Conservation (phyloP, 768 basidiomycete genomes). For the Hygrophoropsis aurantiaca region DNA sequence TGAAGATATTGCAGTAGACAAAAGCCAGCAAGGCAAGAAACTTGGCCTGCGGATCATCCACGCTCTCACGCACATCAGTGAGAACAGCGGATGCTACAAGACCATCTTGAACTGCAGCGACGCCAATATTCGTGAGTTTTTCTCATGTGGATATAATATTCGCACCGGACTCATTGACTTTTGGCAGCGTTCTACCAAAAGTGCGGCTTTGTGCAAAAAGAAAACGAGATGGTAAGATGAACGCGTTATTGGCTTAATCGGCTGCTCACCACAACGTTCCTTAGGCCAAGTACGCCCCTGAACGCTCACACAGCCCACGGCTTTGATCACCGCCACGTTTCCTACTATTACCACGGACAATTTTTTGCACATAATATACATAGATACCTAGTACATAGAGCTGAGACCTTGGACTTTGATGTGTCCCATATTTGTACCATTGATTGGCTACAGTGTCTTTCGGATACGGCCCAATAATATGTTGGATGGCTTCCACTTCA, state of each 20-base stretch:
- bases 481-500: too few species aligned
- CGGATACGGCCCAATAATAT: too few species aligned
- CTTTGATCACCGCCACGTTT: conserved; percentile 8
- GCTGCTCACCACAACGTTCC: conserved; percentile 4
- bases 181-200: conserved; percentile 91
- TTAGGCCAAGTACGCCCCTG: conserved; percentile 62
- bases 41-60: conserved; percentile 87
- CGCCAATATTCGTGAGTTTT: conserved; percentile 81
- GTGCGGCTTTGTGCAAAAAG: conserved; percentile 90
- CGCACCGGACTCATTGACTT: conserved; percentile 1
- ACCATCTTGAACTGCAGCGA: conserved; percentile 95
- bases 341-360: not conserved
- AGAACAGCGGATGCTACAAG: conserved; percentile 86
- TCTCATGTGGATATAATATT: conserved; percentile 1
- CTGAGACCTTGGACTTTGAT: conserved; percentile 9
- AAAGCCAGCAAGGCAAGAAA: conserved; percentile 86
- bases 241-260: not conserved
- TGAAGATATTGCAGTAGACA: conserved; percentile 95
- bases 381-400: conserved; percentile 8
- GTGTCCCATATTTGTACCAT: conserved; percentile 15
- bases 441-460: too few species aligned
- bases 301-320: conserved; percentile 19
- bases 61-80: conserved; percentile 81
- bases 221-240: conserved; percentile 82
- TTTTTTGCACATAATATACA: not conserved